These are phyloP conservation scores for Boletellus ananiceps DNA, from an alignment of 768 basidiomycete species.

Conservation along the genomic window DNA sequence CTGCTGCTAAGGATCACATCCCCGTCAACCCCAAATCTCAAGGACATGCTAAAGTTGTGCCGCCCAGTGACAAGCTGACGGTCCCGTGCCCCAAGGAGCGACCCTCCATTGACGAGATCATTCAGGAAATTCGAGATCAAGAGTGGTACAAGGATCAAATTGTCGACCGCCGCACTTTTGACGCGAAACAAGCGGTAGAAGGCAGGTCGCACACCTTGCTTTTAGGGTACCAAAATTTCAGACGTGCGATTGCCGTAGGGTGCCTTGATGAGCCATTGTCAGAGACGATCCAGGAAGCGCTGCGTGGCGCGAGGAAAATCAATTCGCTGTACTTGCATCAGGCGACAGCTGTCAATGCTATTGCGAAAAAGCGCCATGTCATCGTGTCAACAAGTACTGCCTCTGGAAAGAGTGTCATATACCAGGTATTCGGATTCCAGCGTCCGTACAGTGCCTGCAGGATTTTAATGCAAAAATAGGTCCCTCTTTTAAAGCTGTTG, in stretches of 20 bases:
- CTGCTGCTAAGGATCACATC: slow-evolving; percentile 65
- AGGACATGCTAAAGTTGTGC: background rate
- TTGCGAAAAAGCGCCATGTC: slow-evolving; percentile 58
- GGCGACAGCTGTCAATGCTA: slow-evolving; percentile 62
- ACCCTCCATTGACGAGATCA: slow-evolving; percentile 51
- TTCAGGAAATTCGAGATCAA: slow-evolving; percentile 53
- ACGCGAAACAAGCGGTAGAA: slow-evolving; percentile 46
- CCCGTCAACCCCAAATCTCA: slow-evolving; percentile 53
- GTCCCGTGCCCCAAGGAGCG: slow-evolving; percentile 47
- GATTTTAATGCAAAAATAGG: slow-evolving; percentile 34
- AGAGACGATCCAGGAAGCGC: slow-evolving; percentile 46
- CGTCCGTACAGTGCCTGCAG: background rate
- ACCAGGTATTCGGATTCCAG: slow-evolving; percentile 53
- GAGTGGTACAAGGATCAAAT: slow-evolving; percentile 74
- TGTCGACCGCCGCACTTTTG: slow-evolving; percentile 47
- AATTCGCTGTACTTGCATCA: slow-evolving; percentile 64
- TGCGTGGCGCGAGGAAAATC: slow-evolving; percentile 58
- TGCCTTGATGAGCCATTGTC: slow-evolving; percentile 56
- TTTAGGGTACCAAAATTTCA: too few relatives aligned
- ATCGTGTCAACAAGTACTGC: slow-evolving; percentile 90
- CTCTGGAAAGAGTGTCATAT: slow-evolving; percentile 85
- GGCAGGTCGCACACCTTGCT: slow-evolving; percentile 34
- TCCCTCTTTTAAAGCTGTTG: slow-evolving; percentile 64
- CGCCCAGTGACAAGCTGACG: slow-evolving; percentile 7
- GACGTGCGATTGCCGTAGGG: slow-evolving; percentile 29